A percentile compares a stretch with the other conserved stretches of the same genome.
These are phyloP conservation scores for Sugiyamaella americana DNA, from an alignment of 805 yeast genomes.

Conservation along the genomic window DNA sequence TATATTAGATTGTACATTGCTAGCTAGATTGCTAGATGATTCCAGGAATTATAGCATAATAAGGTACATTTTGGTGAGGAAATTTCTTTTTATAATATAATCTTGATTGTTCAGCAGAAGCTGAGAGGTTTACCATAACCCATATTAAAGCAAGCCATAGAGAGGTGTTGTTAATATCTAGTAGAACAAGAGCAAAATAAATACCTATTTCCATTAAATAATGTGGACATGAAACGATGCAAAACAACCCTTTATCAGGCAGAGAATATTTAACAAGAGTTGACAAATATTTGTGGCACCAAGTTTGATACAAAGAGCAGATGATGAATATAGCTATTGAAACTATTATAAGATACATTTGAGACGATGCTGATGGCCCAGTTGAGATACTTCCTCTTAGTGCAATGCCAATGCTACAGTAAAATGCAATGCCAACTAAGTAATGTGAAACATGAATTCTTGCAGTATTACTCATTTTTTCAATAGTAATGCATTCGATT, in stretches of 20 bases:
- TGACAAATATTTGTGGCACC: slow-evolving; percentile 46
- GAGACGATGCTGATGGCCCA: background rate
- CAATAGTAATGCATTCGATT: slow-evolving; percentile 43
- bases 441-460: slow-evolving; percentile 56
- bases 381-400: slow-evolving; percentile 1
- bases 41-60: slow-evolving; percentile 18
- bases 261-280: slow-evolving; percentile 45
- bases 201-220: slow-evolving; percentile 53
- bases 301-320: slow-evolving; percentile 42
- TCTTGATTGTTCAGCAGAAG: slow-evolving; percentile 45
- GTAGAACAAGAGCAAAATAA: slow-evolving; percentile 33
- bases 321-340: slow-evolving; percentile 25
- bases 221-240: slow-evolving; percentile 50
- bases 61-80: slow-evolving; percentile 14
- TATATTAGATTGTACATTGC: too few species aligned
- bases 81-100: slow-evolving; percentile 35
- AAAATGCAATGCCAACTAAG: slow-evolving; percentile 49
- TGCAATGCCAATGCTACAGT: slow-evolving; percentile 25
- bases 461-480: slow-evolving; percentile 36
- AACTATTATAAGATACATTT: too few species aligned
- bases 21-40: too few species aligned
- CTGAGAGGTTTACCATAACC: slow-evolving; percentile 40
- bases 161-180: slow-evolving; percentile 17
- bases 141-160: slow-evolving; percentile 24
- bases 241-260: slow-evolving; percentile 43